phyloP scores from a whole-genome alignment of 225 moss, liverwort and hornwort species.

The Pleurozium schreberi region DNA sequence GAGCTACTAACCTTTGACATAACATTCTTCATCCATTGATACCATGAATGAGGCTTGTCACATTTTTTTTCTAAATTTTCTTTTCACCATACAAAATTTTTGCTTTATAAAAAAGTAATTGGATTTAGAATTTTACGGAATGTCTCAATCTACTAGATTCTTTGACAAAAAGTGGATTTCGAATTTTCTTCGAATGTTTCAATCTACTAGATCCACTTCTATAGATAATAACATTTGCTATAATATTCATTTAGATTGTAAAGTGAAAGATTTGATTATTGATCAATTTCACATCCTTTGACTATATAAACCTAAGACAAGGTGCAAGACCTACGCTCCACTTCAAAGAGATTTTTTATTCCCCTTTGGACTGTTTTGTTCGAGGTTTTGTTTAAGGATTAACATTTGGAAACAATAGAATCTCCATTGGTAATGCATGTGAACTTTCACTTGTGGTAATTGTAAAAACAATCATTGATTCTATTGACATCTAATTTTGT shows the following conservation, averaged over 20 bases:
- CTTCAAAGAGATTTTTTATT: not conserved
- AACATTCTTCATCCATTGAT: too few species aligned
- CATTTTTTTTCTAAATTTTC: too few species aligned
- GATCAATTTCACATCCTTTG: not conserved
- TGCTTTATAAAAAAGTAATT: too few species aligned
- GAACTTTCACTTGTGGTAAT: not conserved
- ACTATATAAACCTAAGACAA: not conserved
- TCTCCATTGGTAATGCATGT: not conserved
- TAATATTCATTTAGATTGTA: not conserved
- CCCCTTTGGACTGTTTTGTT: accelerated
- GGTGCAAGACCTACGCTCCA: not conserved
- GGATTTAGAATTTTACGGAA: too few species aligned
- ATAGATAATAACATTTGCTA: accelerated
- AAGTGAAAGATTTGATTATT: not conserved
- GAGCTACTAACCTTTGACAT: too few species aligned
- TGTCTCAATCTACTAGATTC: too few species aligned
- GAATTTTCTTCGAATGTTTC: not conserved
- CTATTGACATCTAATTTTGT: not conserved
- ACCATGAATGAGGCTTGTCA: too few species aligned
- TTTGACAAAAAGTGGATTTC: not conserved
- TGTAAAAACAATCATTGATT: not conserved
- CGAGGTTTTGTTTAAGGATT: not conserved
- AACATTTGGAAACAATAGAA: not conserved
- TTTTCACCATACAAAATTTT: too few species aligned
- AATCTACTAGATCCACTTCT: not conserved